phyloP scores from a whole-genome alignment of 345 rosid genomes.

The Firmiana major region DNA sequence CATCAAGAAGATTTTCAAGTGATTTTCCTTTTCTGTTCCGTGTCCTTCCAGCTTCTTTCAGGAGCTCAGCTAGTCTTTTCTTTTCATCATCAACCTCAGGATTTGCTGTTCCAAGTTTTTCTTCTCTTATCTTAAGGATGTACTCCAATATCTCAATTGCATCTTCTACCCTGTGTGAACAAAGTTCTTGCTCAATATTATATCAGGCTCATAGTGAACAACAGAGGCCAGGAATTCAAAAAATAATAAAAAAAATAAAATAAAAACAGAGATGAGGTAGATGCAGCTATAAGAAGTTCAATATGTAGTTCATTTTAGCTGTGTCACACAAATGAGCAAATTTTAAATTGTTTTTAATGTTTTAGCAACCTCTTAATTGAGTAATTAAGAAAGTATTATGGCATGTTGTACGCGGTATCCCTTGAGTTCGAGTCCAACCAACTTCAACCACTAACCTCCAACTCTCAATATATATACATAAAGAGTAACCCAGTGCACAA shows the following conservation, averaged over 20 bases:
- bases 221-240: background rate
- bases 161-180: constrained; percentile 44
- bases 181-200: background rate
- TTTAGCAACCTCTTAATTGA: background rate
- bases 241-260: background rate
- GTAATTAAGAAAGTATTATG: too few species aligned
- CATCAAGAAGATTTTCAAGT: constrained; percentile 39
- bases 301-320: background rate
- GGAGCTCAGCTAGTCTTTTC: constrained; percentile 47
- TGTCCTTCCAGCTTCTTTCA: constrained; percentile 50
- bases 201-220: background rate
- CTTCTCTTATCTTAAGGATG: constrained; percentile 52
- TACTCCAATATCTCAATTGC: constrained; percentile 54
- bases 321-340: background rate
- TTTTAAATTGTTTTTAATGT: background rate
- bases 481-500: too few species aligned
- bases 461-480: too few species aligned
- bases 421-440: too few species aligned
- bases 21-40: constrained; percentile 48
- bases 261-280: background rate
- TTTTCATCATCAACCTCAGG: constrained; percentile 51
- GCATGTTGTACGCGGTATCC: too few species aligned
- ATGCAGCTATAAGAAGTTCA: background rate
- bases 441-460: too few species aligned
- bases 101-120: constrained; percentile 50